Conservation (phyloP, 352 stramenopile genomes). For the Phytophthora megakarya region DNA sequence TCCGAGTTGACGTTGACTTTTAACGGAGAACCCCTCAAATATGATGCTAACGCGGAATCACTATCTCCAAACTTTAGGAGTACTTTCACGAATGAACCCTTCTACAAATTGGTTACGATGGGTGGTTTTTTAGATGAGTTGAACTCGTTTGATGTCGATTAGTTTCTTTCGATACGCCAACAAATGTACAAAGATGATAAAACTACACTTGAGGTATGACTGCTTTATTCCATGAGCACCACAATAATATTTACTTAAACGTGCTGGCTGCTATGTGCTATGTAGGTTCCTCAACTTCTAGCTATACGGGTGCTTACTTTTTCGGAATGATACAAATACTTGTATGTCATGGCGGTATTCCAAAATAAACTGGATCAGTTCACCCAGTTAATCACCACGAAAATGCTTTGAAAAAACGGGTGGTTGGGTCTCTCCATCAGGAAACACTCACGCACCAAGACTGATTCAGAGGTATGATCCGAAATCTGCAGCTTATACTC, state of each 20-base stretch:
- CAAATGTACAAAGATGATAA: slow-evolving; percentile 43
- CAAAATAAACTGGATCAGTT: slow-evolving; percentile 12
- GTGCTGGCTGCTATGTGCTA: not conserved
- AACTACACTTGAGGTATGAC: slow-evolving; percentile 41
- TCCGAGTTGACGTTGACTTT: slow-evolving; percentile 2
- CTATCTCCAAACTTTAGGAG: slow-evolving; percentile 36
- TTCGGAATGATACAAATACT: slow-evolving; percentile 25
- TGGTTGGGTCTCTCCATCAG: slow-evolving; percentile 32
- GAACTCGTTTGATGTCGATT: slow-evolving; percentile 51
- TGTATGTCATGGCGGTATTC: slow-evolving; percentile 27
- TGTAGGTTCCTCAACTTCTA: slow-evolving; percentile 32
- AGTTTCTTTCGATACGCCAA: slow-evolving; percentile 44
- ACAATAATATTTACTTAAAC: not conserved
- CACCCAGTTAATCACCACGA: not conserved
- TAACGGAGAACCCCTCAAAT: not conserved
- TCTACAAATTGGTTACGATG: slow-evolving; percentile 54
- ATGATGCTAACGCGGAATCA: not conserved
- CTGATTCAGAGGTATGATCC: slow-evolving; percentile 18
- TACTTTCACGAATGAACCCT: slow-evolving; percentile 51
- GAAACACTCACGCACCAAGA: not conserved
- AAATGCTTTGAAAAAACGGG: slow-evolving; percentile 15
- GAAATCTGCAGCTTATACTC: slow-evolving; percentile 47
- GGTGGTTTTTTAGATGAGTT: slow-evolving; percentile 71
- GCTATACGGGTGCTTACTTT: slow-evolving; percentile 41
- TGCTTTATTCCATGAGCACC: not conserved